These are phyloP conservation scores for Pichia gijzeniarum DNA, from an alignment of 805 yeast genomes.

Conservation along the genomic window DNA sequence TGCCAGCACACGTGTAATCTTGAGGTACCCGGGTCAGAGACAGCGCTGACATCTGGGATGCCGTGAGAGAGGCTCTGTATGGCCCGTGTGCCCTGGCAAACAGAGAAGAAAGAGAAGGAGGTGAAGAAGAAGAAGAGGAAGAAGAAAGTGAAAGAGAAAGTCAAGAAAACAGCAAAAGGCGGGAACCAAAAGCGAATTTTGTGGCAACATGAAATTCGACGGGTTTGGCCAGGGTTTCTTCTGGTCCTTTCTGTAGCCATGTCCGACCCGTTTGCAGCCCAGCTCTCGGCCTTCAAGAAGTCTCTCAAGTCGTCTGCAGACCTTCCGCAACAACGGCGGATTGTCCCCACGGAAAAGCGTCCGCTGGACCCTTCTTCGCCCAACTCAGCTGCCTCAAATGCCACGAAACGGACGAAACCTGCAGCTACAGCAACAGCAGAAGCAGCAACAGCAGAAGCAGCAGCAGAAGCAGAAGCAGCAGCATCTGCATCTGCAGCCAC, in stretches of 20 bases:
- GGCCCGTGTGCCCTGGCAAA: neutral
- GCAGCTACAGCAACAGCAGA: neutral
- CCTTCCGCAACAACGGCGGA: conserved; percentile 34
- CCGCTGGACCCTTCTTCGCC: neutral
- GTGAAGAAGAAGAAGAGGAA: neutral
- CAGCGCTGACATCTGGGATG: conserved; percentile 4
- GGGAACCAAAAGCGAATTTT: no score
- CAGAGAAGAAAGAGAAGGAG: neutral
- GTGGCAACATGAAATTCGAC: neutral
- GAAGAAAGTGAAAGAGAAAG: neutral
- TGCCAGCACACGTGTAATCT: neutral
- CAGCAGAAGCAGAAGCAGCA: neutral
- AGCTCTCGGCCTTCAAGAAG: conserved; percentile 59
- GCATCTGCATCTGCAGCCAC: conserved; percentile 5
- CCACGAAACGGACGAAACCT: neutral
- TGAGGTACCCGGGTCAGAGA: conserved; percentile 25
- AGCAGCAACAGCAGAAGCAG: neutral
- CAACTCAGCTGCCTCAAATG: neutral
- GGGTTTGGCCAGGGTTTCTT: neutral
- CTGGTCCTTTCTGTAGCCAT: conserved; percentile 9
- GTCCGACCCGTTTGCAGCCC: conserved; percentile 31
- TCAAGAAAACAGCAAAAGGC: no score
- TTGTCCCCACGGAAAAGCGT: conserved; percentile 14
- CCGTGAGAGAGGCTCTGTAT: conserved; percentile 10
- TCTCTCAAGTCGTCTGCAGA: conserved; percentile 53